Base-by-base conservation (phyloP, 805 yeast species). In the Cyberlindnera japonica region DNA sequence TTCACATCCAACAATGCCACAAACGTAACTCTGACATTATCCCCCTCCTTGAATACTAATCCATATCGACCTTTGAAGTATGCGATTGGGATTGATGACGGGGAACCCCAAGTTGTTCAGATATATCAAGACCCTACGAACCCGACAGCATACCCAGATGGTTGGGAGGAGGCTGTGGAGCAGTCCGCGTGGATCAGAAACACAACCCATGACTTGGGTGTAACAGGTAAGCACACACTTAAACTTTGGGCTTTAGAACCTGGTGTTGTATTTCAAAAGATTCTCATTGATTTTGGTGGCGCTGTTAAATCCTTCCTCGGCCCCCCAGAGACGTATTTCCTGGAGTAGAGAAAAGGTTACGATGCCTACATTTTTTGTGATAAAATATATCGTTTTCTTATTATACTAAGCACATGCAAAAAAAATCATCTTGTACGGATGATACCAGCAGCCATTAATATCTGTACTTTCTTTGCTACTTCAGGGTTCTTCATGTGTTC, bases 401-500 rank as follows among this genome's bases (percentile, higher is more conserved):
- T n/a, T n/a, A n/a, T n/a, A n/a, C n/a, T n/a, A n/a, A n/a, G n/a
- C n/a, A n/a, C n/a, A n/a, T n/a, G n/a, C n/a, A n/a, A n/a, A n/a
- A n/a, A n/a, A n/a, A n/a, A n/a, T n/a, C n/a, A 25, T 29, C 32
- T 29, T 5, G 35, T 88, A 62, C 96, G 83, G 58, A 93, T 90
- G 41, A 93, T 85, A 63, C 99, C 99, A 15, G 98, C 96, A 41
- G 97, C 96, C 62, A 90, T 83, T 64, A 93, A 75, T 54, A 84
- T 74, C 64, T 84, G 83, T 55, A 93, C 81, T 78, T 93, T 93
- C 64, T 81, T 82, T 59, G 81, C 77, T 37, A 93, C 85, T 46
- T 81, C 95, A 29, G 99, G 98, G 67, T 93, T 93, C 73, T 79
- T 85, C 96, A 93, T 89, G 68, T 93, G 99, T 57, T 91, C 97